A percentile compares a stretch with the other conserved stretches of the same genome.
Conservation (phyloP, 73 alveolate genomes). For the Paramecium primaurelia region DNA sequence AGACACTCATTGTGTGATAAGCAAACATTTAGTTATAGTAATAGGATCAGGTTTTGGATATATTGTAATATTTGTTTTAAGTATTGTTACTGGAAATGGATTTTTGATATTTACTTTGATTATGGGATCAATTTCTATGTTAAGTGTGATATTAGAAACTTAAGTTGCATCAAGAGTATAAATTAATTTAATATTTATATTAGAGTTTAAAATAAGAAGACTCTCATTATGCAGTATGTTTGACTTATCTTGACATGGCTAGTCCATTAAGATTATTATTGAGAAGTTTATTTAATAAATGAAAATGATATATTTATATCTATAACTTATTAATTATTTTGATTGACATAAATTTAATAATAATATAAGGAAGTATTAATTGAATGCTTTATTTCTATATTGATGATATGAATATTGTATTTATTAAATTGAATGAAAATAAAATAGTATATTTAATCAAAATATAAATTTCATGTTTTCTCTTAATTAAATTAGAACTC, state of each 20-base stretch:
- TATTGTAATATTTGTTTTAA: not conserved
- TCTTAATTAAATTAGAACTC: not conserved
- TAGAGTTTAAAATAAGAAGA: not conserved
- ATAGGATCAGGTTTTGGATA: not conserved
- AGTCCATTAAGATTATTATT: not conserved
- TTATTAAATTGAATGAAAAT: not conserved
- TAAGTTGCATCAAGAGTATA: conserved; percentile 3
- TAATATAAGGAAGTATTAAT: not conserved
- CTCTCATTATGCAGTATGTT: not conserved
- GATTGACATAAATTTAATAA: too few species aligned
- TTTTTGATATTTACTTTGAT: not conserved
- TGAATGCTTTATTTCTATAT: not conserved
- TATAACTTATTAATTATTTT: not conserved
- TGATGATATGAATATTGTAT: not conserved
- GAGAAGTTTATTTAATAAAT: not conserved
- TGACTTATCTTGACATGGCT: not conserved
- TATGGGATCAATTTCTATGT: not conserved
- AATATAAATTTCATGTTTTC: not conserved
- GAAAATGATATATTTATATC: not conserved
- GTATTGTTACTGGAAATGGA: not conserved
- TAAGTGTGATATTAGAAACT: not conserved
- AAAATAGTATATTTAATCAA: not conserved
- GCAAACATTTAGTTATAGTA: not conserved
- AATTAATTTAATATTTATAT: not conserved
- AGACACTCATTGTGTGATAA: not conserved